phyloP scores from a whole-genome alignment of 768 basidiomycete species.

The Lyophyllum atratum region DNA sequence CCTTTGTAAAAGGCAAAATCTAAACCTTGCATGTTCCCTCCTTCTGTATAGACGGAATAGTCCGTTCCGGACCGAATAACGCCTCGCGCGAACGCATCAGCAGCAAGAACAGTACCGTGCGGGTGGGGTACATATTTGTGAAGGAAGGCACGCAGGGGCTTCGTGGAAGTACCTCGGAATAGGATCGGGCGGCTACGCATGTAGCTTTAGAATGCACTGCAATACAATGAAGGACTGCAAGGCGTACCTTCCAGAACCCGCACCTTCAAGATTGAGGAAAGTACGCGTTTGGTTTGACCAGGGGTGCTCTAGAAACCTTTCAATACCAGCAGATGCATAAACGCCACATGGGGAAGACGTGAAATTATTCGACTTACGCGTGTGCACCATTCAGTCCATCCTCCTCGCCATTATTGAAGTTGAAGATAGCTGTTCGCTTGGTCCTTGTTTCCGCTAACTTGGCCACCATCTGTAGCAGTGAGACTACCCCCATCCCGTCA shows the following conservation, averaged over 20 bases:
- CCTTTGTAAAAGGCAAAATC: conserved; percentile 81
- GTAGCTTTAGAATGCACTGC: conserved; percentile 3
- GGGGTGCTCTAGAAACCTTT: conserved; percentile 70
- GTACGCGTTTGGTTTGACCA: conserved; percentile 67
- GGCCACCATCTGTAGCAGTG: conserved; percentile 44
- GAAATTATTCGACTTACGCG: conserved; percentile 36
- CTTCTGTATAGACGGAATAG: conserved; percentile 59
- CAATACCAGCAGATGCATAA: not conserved
- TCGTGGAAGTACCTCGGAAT: conserved; percentile 69
- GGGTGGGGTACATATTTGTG: conserved; percentile 55
- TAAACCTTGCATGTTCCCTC: conserved; percentile 55
- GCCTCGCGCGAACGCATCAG: conserved; percentile 69
- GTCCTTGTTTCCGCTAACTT: conserved; percentile 34
- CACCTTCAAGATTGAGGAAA: conserved; percentile 85
- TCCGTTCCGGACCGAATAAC: conserved; percentile 73
- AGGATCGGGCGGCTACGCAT: conserved; percentile 69
- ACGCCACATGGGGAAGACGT: not conserved
- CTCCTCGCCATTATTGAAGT: conserved; percentile 87
- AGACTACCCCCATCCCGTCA: conserved; percentile 35
- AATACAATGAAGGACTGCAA: not conserved
- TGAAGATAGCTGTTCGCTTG: conserved; percentile 69
- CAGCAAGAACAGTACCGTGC: conserved; percentile 69
- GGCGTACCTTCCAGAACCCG: conserved; percentile 72
- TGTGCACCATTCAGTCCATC: conserved; percentile 75
- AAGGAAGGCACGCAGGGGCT: conserved; percentile 55